Conservation (phyloP, 1,284 basidiomycete species). For the Ceratobasidium sp. region DNA sequence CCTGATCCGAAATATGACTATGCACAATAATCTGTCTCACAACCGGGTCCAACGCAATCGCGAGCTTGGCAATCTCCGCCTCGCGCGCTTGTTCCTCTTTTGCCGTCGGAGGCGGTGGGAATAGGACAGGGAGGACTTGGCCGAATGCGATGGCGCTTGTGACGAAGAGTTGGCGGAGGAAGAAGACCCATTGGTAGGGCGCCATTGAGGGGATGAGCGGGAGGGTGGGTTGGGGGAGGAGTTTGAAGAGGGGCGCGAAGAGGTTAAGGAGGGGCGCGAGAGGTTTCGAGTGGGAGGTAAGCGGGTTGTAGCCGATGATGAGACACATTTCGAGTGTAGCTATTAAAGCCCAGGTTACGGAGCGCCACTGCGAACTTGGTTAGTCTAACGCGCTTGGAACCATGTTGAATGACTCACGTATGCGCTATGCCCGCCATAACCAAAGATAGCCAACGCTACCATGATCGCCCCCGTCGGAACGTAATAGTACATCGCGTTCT, state of each 20-base stretch:
- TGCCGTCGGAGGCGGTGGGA: conserved; percentile 54
- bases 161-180: conserved; percentile 81
- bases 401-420: conserved; percentile 65
- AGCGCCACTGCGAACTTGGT: conserved; percentile 70
- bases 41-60: conserved; percentile 21
- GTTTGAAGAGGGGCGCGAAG: conserved; percentile 47
- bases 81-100: conserved; percentile 12
- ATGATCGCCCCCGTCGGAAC: conserved; percentile 70
- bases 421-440: conserved; percentile 67
- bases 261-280: conserved; percentile 43
- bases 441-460: conserved; percentile 70
- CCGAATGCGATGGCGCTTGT: conserved; percentile 75
- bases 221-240: conserved; percentile 56
- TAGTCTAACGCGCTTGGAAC: conserved; percentile 29
- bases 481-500: conserved; percentile 76
- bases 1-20: conserved; percentile 5
- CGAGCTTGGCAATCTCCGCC: conserved; percentile 24
- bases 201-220: conserved; percentile 67
- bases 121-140: conserved; percentile 71
- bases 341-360: conserved; percentile 63
- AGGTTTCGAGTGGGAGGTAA: conserved; percentile 51
- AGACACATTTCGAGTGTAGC: conserved; percentile 70
- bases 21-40: conserved; percentile 17
- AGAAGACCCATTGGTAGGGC: conserved; percentile 74
- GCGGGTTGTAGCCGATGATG: conserved; percentile 59